Evolutionary conservation across 2,329 filamentous ascomycete species (phyloP).

Genomic region (Stagonosporopsis vannaccii): DNA sequence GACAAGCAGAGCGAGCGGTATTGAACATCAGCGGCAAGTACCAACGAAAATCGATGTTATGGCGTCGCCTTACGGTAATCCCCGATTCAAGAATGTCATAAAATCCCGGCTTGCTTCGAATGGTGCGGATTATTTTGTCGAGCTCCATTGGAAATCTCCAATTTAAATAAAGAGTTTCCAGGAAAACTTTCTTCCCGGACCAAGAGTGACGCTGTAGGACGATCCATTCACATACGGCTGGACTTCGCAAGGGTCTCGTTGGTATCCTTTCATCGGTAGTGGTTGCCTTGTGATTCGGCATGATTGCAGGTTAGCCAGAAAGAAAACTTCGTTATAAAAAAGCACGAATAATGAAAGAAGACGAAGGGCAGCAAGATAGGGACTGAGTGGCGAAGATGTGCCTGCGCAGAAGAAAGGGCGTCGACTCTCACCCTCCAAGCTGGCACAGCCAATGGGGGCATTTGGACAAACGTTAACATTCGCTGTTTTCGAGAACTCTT

Average conservation of each 20-base stretch:
- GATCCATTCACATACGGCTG: slow-evolving; percentile 24
- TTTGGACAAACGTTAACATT: not conserved
- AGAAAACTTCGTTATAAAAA: not conserved
- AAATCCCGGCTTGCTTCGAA: slow-evolving; percentile 57
- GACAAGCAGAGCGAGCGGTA: slow-evolving; percentile 46
- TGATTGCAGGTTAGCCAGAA: not conserved
- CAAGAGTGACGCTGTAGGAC: slow-evolving; percentile 46
- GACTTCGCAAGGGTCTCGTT: slow-evolving; percentile 46
- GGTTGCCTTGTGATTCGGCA: too few relatives aligned
- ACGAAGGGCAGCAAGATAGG: too few relatives aligned
- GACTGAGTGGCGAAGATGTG: too few relatives aligned
- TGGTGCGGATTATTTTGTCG: slow-evolving; percentile 55
- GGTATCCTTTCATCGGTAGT: too few relatives aligned
- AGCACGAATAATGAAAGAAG: too few relatives aligned
- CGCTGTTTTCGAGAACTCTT: not conserved
- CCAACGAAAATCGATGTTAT: slow-evolving; percentile 54
- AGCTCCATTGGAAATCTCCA: slow-evolving; percentile 52
- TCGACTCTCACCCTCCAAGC: too few relatives aligned
- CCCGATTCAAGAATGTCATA: slow-evolving; percentile 58
- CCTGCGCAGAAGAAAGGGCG: too few relatives aligned
- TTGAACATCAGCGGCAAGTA: slow-evolving; percentile 50
- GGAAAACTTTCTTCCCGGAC: slow-evolving; percentile 58
- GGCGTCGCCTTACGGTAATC: slow-evolving; percentile 49
- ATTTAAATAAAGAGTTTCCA: slow-evolving; percentile 58
- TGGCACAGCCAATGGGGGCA: too few relatives aligned